Conservation (phyloP, 495 filamentous ascomycete species). For the Acidomyces sp. region DNA sequence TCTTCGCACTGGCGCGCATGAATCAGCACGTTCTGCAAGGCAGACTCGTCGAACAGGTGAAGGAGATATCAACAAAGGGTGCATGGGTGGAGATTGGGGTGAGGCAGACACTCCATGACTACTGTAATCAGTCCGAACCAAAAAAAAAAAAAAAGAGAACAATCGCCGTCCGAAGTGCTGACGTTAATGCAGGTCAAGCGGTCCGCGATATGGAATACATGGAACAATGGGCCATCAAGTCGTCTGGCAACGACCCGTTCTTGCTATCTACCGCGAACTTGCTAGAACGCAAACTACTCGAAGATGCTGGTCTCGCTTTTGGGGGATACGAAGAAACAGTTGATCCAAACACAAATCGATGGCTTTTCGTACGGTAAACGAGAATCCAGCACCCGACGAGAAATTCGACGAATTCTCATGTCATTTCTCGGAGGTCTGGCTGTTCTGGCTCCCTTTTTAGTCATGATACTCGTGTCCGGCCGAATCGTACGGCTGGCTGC, state of each 20-base stretch:
- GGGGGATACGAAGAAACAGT: constrained; percentile 4
- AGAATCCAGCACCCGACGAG: background rate
- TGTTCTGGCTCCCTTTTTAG: constrained; percentile 7
- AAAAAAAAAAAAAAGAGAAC: no score
- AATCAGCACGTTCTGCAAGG: constrained; percentile 10
- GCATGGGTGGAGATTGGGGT: constrained; percentile 12
- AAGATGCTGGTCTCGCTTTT: constrained; percentile 7
- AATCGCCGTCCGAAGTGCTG: no score
- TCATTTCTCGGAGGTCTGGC: constrained; percentile 6
- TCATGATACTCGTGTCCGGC: constrained; percentile 4
- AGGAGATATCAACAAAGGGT: constrained; percentile 6
- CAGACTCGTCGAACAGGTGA: constrained; percentile 14
- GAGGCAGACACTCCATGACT: constrained; percentile 9
- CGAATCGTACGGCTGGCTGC: background rate
- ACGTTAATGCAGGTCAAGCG: constrained; percentile 3
- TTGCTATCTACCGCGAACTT: constrained; percentile 5
- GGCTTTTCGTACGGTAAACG: background rate
- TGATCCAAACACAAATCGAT: background rate
- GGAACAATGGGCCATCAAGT: constrained; percentile 1
- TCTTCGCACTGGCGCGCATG: constrained; percentile 10
- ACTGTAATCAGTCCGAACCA: constrained; percentile 2
- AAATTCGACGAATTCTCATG: constrained; percentile 5
- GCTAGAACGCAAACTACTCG: constrained; percentile 8
- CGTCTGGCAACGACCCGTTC: constrained; percentile 3
- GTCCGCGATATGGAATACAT: constrained; percentile 12